phyloP scores from a whole-genome alignment of 805 yeast genomes.

The Wickerhamomyces rabaulensis region DNA sequence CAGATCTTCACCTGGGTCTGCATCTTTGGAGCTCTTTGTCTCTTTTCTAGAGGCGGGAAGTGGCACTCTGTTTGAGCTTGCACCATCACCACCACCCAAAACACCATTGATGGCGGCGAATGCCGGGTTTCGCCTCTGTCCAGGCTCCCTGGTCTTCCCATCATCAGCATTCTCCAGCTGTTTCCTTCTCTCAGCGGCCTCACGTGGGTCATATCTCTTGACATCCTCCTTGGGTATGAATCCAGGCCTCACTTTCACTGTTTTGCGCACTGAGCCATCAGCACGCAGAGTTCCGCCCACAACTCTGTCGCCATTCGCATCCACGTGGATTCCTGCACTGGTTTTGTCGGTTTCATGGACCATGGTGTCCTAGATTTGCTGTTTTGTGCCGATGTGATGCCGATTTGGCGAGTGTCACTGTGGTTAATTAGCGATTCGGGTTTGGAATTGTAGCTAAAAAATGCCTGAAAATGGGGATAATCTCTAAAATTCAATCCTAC shows the following conservation, averaged over 20 bases:
- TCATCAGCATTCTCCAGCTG: not conserved
- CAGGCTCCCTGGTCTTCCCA: not conserved
- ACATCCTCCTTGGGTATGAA: constrained; percentile 19
- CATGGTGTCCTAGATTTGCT: not conserved
- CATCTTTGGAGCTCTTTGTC: not conserved
- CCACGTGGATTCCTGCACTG: constrained; percentile 5
- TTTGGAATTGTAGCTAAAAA: not conserved
- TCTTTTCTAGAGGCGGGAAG: too few species aligned
- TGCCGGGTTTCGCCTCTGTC: not conserved
- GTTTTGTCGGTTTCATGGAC: constrained; percentile 2
- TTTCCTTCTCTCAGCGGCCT: constrained; percentile 1
- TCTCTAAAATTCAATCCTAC: not conserved
- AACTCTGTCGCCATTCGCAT: constrained; percentile 9
- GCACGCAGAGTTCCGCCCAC: constrained; percentile 22
- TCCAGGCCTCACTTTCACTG: constrained; percentile 20
- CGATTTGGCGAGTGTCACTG: not conserved
- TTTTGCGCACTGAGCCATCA: constrained; percentile 22
- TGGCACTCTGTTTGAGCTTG: too few species aligned
- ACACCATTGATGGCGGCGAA: not conserved
- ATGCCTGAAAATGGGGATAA: not conserved
- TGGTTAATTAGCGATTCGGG: not conserved
- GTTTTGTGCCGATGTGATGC: not conserved
- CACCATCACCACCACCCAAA: not conserved
- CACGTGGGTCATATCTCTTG: constrained; percentile 14
- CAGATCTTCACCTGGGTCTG: not conserved